Evolutionary conservation across 495 filamentous ascomycete species (phyloP), one percentile per base, ranked within the genome.

Genomic region (Penicillium cinerascens): DNA sequence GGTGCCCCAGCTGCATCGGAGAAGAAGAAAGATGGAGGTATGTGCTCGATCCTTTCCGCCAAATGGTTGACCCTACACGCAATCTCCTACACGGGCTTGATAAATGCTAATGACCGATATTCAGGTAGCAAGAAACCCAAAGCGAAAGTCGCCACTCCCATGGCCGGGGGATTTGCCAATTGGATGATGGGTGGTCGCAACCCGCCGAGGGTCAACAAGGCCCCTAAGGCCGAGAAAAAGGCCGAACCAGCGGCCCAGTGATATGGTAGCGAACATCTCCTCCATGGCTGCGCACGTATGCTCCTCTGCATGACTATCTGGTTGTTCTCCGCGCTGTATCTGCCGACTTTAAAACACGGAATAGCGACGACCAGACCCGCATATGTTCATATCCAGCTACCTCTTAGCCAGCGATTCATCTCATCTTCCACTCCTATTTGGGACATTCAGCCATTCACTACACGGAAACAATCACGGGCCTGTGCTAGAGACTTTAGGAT

Each of bases 101-200:
- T 6, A 20, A 23, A 4, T 7, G 16, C 38, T 22, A 36, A 51
- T 63, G 46, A 63, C 52, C 1, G 40, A 15, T 42, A 41, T 23
- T 13, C 47, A 69, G 68, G 51, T 8, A 17, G 50, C 15, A 75
- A 73, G 48, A 75, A 70, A 50, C 51, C 64, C 9, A 39, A 39
- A 20, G 37, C 16, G n/a, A 39, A 39, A 39, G 37, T n/a, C 13
- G 15, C 16, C 18, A 20, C 37, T 39, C 51, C 56, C 25, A 29
- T 39, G 47, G 54, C 13, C 33, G 59, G 64, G n/a, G 56, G 64
- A 16, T 72, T 75, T 52, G 64, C 72, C 1, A 65, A 61, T 58
- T 75, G 72, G 72, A 69, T 75, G 67, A 63, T 72, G 46, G 72
- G 72, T 20, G 56, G 63, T 7, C 56, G 59, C 42, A 62, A 60